phyloP scores from a whole-genome alignment of 2,329 filamentous ascomycete genomes.

The Cordyceps cateniannulata region DNA sequence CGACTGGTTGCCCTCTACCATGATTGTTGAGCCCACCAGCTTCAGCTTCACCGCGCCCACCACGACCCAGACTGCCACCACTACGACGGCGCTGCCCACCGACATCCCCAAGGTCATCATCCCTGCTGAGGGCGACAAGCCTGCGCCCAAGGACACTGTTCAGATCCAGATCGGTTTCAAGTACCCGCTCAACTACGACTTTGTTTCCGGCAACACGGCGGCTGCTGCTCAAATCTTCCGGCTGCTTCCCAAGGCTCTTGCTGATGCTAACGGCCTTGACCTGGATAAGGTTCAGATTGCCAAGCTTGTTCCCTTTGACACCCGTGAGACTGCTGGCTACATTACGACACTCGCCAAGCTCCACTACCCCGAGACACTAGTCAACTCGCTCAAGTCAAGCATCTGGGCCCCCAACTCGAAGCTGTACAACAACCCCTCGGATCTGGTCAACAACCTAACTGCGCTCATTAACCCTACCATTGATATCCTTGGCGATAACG shows the following conservation, averaged over 20 bases:
- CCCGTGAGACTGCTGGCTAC: constrained; percentile 60
- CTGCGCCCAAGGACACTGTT: constrained; percentile 56
- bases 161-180: constrained; percentile 82
- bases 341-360: constrained; percentile 67
- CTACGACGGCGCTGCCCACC: constrained; percentile 52
- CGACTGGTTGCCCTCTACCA: constrained; percentile 52
- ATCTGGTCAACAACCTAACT: constrained; percentile 66
- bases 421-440: constrained; percentile 65
- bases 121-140: constrained; percentile 50
- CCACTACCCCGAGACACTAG: constrained; percentile 65
- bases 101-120: constrained; percentile 69
- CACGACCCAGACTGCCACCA: constrained; percentile 27
- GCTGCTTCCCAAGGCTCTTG: constrained; percentile 65
- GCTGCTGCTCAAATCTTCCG: constrained; percentile 82
- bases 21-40: constrained; percentile 47
- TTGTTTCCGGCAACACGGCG: constrained; percentile 64
- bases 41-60: constrained; percentile 27
- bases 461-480: constrained; percentile 79
- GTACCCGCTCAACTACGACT: constrained; percentile 74
- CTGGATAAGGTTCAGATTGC: constrained; percentile 56
- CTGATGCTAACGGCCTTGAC: constrained; percentile 54
- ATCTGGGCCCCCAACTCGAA: constrained; percentile 64
- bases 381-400: constrained; percentile 61
- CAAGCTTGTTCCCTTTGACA: constrained; percentile 71
- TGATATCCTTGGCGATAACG: constrained; percentile 28